A percentile compares a stretch with the other conserved stretches of the same genome.
These are phyloP conservation scores for Hypoxylon sp. DNA, from an alignment of 2,329 filamentous ascomycete species.

Conservation along the genomic window DNA sequence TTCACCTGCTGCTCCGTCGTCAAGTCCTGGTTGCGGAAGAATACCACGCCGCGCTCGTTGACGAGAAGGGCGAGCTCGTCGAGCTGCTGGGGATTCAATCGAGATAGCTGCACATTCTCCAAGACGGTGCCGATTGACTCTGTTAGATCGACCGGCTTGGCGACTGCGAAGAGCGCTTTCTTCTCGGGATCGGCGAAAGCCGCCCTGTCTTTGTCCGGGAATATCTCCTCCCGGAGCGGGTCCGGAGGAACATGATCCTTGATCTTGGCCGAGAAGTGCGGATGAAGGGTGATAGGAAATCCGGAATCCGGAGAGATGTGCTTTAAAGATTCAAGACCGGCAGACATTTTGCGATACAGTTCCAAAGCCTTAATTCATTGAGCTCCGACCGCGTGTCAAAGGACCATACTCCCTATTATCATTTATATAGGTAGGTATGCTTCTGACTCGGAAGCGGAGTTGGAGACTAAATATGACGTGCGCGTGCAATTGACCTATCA, in stretches of 20 bases:
- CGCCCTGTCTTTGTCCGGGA: constrained; percentile 54
- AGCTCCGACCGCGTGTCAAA: neutral
- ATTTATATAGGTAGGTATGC: constrained; percentile 30
- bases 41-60: constrained; percentile 60
- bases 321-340: constrained; percentile 58
- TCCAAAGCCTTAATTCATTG: neutral
- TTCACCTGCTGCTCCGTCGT: constrained; percentile 56
- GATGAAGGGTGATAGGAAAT: constrained; percentile 59
- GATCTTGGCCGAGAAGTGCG: constrained; percentile 61
- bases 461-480: constrained; percentile 38
- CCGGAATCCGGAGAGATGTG: constrained; percentile 63
- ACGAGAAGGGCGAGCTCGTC: constrained; percentile 64
- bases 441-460: constrained; percentile 11
- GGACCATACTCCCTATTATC: constrained; percentile 1
- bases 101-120: constrained; percentile 58
- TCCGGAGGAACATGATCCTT: constrained; percentile 56
- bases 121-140: constrained; percentile 58
- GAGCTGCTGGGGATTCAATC: constrained; percentile 58
- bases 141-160: constrained; percentile 56
- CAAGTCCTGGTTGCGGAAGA: constrained; percentile 62
- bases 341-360: constrained; percentile 44
- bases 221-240: constrained; percentile 48
- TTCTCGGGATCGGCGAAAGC: constrained; percentile 59
- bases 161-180: constrained; percentile 55
- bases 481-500: constrained; percentile 31